phyloP scores from a whole-genome alignment of 2,329 filamentous ascomycete genomes.

The Neoascochyta sp. region DNA sequence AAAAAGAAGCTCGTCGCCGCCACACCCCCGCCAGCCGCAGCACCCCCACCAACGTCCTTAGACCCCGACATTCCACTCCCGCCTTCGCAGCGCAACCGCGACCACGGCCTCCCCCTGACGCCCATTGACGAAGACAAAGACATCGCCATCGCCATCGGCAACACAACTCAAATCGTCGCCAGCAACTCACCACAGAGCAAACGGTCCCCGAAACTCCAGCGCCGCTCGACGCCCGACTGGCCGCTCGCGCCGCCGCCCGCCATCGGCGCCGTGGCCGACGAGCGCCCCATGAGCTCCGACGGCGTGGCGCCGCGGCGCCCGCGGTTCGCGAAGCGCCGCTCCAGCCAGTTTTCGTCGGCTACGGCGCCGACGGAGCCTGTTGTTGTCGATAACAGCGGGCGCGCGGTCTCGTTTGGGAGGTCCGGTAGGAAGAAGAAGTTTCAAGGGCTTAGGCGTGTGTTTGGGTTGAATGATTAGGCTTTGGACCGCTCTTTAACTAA shows the following conservation, averaged over 20 bases:
- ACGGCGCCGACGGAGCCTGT: constrained; percentile 28
- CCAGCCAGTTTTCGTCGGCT: constrained; percentile 13
- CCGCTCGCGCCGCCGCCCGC: constrained; percentile 43
- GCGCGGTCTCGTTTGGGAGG: constrained; percentile 24
- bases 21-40: constrained; percentile 22
- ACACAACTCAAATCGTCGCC: too few relatives aligned
- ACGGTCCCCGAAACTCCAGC: constrained; percentile 47
- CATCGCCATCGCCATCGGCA: constrained; percentile 14
- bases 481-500: constrained; percentile 14
- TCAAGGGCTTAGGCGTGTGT: constrained; percentile 61
- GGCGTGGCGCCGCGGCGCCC: constrained; percentile 20
- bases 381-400: constrained; percentile 13
- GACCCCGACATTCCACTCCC: constrained; percentile 27
- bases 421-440: constrained; percentile 63
- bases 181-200: constrained; percentile 14
- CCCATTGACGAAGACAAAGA: constrained; percentile 36
- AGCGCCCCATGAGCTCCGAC: constrained; percentile 32
- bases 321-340: constrained; percentile 22
- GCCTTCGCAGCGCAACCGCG: constrained; percentile 24
- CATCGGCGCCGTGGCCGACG: constrained; percentile 19
- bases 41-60: constrained; percentile 28
- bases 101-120: constrained; percentile 24
- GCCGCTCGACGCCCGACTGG: constrained; percentile 49
- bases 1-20: constrained; percentile 54
- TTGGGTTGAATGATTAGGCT: constrained; percentile 54